A percentile compares a stretch with the other conserved stretches of the same genome.
Evolutionary conservation across 257 asterid species (phyloP).

Genomic region (Fraxinus quadrangulata): DNA sequence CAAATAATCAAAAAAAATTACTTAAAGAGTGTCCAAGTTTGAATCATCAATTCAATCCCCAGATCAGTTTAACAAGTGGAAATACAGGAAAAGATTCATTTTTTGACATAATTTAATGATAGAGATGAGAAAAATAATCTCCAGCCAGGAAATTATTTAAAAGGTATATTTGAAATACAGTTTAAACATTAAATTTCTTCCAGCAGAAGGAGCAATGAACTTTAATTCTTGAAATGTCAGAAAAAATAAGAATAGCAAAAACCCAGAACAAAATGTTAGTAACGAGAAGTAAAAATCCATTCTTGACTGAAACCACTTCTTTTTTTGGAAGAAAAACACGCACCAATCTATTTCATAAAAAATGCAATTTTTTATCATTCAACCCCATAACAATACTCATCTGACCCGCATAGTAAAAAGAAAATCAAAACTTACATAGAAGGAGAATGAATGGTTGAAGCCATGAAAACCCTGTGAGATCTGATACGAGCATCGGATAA

Average conservation of each 20-base stretch:
- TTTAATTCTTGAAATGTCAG: constrained; percentile 8
- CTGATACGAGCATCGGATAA: constrained; percentile 41
- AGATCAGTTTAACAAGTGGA: not conserved
- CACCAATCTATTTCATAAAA: not conserved
- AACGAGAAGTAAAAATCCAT: constrained; percentile 13
- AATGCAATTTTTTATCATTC: not conserved
- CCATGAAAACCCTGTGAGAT: constrained; percentile 67
- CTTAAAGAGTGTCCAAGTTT: not conserved
- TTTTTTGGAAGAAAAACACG: not conserved
- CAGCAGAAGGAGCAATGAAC: not conserved
- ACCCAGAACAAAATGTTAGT: constrained; percentile 15
- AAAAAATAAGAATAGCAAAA: not conserved
- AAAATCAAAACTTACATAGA: constrained; percentile 41
- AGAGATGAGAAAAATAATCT: not conserved
- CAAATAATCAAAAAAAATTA: not conserved
- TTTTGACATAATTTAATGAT: not conserved
- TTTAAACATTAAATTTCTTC: not conserved
- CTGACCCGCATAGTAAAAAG: not conserved
- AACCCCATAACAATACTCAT: not conserved
- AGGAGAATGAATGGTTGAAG: constrained; percentile 63
- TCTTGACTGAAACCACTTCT: constrained; percentile 16
- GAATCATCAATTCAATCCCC: not conserved
- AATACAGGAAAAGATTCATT: not conserved
- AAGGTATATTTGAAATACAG: not conserved
- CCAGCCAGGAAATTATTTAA: constrained; percentile 17